Evolutionary conservation across 2,329 filamentous ascomycete species (phyloP).

Genomic region (Grosmannia huntii): DNA sequence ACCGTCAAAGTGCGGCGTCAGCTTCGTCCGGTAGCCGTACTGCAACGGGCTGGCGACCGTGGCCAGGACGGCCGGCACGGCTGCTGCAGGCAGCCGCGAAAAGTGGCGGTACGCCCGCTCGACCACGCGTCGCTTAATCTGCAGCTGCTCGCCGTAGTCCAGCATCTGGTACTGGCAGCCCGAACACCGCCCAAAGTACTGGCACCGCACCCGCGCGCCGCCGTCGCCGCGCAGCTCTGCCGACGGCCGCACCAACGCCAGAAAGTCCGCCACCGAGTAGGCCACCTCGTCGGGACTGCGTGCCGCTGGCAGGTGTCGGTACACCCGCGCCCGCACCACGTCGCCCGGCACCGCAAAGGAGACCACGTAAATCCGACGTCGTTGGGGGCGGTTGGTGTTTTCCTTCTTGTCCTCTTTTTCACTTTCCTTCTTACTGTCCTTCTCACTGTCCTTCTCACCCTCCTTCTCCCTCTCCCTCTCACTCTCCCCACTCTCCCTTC

Average conservation of each 20-base stretch:
- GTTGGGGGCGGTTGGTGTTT: conserved; percentile 23
- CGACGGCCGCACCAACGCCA: conserved; percentile 63
- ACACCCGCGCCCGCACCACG: conserved; percentile 62
- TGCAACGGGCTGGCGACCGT: conserved; percentile 85
- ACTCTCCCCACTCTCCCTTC: conserved; percentile 17
- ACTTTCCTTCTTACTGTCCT: no score
- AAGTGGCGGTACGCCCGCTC: conserved; percentile 90
- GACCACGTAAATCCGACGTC: conserved; percentile 64
- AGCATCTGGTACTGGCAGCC: conserved; percentile 99
- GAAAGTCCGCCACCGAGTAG: conserved; percentile 70
- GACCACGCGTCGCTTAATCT: conserved; percentile 72
- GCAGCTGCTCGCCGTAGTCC: conserved; percentile 72
- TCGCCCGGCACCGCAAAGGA: conserved; percentile 86
- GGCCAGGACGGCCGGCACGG: conserved; percentile 63
- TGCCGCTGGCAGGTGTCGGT: conserved; percentile 45
- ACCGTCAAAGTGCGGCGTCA: conserved; percentile 90
- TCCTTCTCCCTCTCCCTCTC: no score
- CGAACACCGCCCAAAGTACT: conserved; percentile 77
- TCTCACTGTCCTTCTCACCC: no score
- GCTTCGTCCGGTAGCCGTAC: conserved; percentile 90
- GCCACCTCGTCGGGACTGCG: conserved; percentile 23
- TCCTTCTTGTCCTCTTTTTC: conserved; percentile 19
- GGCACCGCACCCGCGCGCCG: conserved; percentile 53
- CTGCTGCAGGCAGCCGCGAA: conserved; percentile 62
- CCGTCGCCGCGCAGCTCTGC: conserved; percentile 8